Evolutionary conservation across 176 grass and related monocot species (phyloP), one percentile per base, ranked within the genome.

Genomic region (Dendrocalamus sinicus): DNA sequence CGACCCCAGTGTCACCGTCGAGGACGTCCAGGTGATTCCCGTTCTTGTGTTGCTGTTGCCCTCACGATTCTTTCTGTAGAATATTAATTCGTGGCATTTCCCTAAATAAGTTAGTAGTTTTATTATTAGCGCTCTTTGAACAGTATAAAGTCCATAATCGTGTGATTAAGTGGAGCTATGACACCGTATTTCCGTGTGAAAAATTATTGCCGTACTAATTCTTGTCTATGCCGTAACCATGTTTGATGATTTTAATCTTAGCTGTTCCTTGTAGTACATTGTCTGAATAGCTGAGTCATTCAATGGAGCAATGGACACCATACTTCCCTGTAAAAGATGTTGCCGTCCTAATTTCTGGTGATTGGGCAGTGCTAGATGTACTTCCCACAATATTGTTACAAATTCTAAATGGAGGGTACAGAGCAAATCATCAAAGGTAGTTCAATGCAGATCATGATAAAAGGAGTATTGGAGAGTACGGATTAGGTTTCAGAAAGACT

Each of bases 21-120:
- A 91, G n/a, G 89, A 91, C 66, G 81, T 91, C 32, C 85, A 91
- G 89, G 89, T 91, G 70, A 37, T 11, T 40, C 23, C 58, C 57
- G 37, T 80, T 80, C 50, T 67, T 32, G 8, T 75, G 1, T 83
- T 68, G 8, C 41, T 84, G 32, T 50, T 85, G 72, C 32, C 67
- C 13, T 83, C 26, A 72, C 16, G 9, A 82, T 66, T 46, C 23
- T 59, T 58, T 39, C 14, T 22, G n/a, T 44, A 32, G 12, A 44
- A 45, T 60, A 62, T 7, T 78, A 62, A 43, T 43, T 15, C 13
- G 6, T 63, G 45, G 11, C 66, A 78, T n/a, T 88, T 70, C 28
- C 46, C 14, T 48, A 22, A 44, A 65, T 1, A 61, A 48, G 6
- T 46, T 43, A 14, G n/a, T 63, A 73, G 10, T 37, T 71, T 53